Percentiles rank a stretch among this genome's conserved stretches.
These are phyloP conservation scores for Cenchrus purpureus DNA, from an alignment of 176 grass and related monocot species.

Conservation along the genomic window DNA sequence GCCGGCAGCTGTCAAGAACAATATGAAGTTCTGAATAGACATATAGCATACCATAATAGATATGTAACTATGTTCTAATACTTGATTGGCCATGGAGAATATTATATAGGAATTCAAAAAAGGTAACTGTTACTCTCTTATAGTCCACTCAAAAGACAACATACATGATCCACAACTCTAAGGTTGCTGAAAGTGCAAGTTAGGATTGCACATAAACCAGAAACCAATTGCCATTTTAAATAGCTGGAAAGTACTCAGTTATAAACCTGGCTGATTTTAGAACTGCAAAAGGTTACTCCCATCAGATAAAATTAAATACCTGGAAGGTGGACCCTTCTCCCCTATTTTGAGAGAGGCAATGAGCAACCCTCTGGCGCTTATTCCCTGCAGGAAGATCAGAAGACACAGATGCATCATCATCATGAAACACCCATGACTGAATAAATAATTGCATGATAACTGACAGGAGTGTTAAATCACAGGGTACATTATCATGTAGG, in stretches of 20 bases:
- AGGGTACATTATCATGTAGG: not conserved
- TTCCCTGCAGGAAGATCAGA: conserved; percentile 20
- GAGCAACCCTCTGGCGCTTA: conserved; percentile 40
- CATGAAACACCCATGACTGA: not conserved
- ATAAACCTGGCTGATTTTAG: not conserved
- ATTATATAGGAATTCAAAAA: not conserved
- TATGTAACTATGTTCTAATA: not conserved
- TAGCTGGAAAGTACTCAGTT: not conserved
- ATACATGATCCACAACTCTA: not conserved
- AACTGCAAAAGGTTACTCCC: not conserved
- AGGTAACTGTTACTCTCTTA: not conserved
- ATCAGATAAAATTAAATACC: conserved; percentile 43
- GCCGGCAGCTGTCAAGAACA: not conserved
- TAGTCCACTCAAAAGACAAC: not conserved
- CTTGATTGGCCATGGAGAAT: not conserved
- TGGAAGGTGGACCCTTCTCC: conserved; percentile 49
- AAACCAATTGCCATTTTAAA: conserved; percentile 7
- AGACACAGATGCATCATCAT: not conserved
- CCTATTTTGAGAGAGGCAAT: conserved; percentile 35
- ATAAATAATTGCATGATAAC: not conserved
- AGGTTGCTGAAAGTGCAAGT: not conserved
- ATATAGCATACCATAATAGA: conserved; percentile 1
- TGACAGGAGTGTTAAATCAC: not conserved
- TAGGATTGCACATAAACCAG: not conserved
- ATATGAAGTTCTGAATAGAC: not conserved